phyloP scores from a whole-genome alignment of 2,329 filamentous ascomycete species.

The Apiospora saccharicola region DNA sequence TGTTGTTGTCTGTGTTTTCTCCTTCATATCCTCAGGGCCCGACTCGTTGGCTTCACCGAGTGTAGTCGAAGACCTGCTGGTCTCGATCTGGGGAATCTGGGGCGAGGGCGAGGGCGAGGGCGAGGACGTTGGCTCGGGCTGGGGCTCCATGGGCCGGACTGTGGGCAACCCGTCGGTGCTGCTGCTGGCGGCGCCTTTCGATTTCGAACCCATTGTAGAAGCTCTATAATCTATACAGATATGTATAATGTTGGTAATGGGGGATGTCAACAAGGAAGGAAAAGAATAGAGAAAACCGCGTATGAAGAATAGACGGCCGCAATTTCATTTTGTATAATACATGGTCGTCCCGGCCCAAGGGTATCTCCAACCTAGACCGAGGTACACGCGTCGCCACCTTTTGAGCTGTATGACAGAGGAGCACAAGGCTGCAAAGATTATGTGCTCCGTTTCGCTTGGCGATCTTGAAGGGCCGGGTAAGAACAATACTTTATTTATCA shows the following conservation, averaged over 20 bases:
- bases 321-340: neutral
- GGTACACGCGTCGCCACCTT: neutral
- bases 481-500: neutral
- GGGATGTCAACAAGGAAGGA: neutral
- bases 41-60: neutral
- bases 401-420: neutral
- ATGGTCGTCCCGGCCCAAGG: no score
- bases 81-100: neutral
- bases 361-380: neutral
- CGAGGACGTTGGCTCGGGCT: no score
- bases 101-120: no score
- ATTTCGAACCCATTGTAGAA: neutral
- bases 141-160: neutral
- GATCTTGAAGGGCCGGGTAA: neutral
- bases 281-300: neutral
- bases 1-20: neutral
- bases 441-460: neutral
- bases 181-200: neutral
- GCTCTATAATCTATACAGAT: no score
- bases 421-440: no score
- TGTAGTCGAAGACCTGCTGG: slow-evolving; percentile 3
- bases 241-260: neutral
- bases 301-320: neutral
- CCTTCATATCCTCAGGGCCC: neutral
- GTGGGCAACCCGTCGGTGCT: neutral